Evolutionary conservation across 768 basidiomycete genomes (phyloP).

Genomic region (Boletellus ananas): DNA sequence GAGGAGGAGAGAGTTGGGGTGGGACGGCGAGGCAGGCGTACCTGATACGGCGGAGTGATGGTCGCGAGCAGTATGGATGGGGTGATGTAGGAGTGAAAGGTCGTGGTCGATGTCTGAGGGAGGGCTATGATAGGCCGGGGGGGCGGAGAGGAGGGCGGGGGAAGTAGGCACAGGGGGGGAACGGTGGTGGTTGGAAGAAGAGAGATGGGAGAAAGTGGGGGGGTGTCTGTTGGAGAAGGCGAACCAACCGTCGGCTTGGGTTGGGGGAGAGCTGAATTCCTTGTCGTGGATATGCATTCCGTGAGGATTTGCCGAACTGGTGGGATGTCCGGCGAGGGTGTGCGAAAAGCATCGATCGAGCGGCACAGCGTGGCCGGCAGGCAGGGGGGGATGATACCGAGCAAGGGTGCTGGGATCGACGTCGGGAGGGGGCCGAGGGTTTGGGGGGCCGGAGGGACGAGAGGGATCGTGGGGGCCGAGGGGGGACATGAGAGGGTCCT

Average conservation of each 20-base stretch:
- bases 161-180: conserved; percentile 32
- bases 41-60: conserved; percentile 12
- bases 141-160: conserved; percentile 20
- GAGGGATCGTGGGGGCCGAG: conserved; percentile 42
- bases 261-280: conserved; percentile 30
- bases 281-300: conserved; percentile 36
- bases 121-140: conserved; percentile 14
- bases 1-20: conserved; percentile 30
- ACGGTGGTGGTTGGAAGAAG: conserved; percentile 47
- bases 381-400: conserved; percentile 12
- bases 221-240: conserved; percentile 34
- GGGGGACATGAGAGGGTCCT: conserved; percentile 39
- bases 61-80: conserved; percentile 16
- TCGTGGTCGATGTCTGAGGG: conserved; percentile 22
- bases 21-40: conserved; percentile 23
- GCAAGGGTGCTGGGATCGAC: conserved; percentile 25
- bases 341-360: conserved; percentile 24
- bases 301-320: conserved; percentile 31
- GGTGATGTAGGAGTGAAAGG: conserved; percentile 8
- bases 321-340: conserved; percentile 12
- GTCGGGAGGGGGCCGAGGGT: conserved; percentile 28
- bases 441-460: conserved; percentile 29
- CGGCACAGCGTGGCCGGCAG: conserved; percentile 6
- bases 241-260: conserved; percentile 30
- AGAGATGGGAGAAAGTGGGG: conserved; percentile 22